Base-by-base conservation (phyloP, 2,329 filamentous ascomycete species). In the Ophiocordyceps sinensis region DNA sequence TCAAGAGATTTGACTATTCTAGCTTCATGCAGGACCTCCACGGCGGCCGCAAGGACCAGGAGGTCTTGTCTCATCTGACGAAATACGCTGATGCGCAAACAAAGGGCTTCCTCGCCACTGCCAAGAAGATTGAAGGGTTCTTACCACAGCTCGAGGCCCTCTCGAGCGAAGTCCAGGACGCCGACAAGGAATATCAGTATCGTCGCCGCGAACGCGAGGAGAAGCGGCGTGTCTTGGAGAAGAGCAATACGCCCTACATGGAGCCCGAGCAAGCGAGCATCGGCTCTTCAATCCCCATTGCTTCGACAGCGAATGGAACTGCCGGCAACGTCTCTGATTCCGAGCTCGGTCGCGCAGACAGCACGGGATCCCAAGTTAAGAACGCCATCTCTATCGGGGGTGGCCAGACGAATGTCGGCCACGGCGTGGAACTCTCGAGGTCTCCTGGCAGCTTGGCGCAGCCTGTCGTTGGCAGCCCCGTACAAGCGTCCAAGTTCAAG, bases 11-110 rank as follows among this genome's bases (percentile, higher is more conserved):
- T 54, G 93, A 98, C 61, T 98, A 98, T 59, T 96, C 89, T 3
- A 94, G 86, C 13, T 98, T 96, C 56, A 94, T 98, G 85, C 89
- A 96, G 54, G 91, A 98, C 65, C 71, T 98, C n/a, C 91, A 96
- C 47, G 91, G 91, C 28, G 91, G 91, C n/a, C 81, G 91, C 47
- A 98, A 96, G 59, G 91, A 98, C 53, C 91, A 96, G 55, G 91
- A 98, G 58, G 85, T 98, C 5, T 64, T 98, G 28, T 96, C 89
- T 1, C 85, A 95, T 56, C 70, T 98, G 28, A 98, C 91, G 2
- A 89, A 82, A 56, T 98, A 88, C 58, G 93, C 93, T 10, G 87
- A 94, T 57, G 78, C 82, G 3, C 91, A 98, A 56, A 85, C 91
- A 14, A 81, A 77, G 52, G 80, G 75, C 44, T 96, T 94, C 54